These are phyloP conservation scores for Omphalea diandra DNA, from an alignment of 441 rosid species.

Conservation along the genomic window DNA sequence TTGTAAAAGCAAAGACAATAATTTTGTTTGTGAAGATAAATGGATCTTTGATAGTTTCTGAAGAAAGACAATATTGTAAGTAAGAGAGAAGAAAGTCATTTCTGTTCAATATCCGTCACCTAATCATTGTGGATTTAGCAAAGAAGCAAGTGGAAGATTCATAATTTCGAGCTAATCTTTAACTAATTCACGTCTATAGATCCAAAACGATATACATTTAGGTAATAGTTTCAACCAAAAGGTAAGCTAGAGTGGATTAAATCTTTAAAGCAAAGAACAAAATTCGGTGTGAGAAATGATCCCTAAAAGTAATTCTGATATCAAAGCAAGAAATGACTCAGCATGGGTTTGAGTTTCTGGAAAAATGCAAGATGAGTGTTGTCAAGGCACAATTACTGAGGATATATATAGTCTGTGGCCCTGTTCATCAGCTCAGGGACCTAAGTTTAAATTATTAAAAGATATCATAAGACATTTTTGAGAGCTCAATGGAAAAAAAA, in stretches of 20 bases:
- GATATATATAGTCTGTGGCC: neutral
- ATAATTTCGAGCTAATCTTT: neutral
- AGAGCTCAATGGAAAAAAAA: neutral
- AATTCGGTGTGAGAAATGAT: neutral
- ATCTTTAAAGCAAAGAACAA: neutral
- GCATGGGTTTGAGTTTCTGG: neutral
- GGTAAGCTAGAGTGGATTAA: neutral
- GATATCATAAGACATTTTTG: neutral
- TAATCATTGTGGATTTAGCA: neutral
- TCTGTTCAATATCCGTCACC: neutral
- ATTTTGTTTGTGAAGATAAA: constrained; percentile 29
- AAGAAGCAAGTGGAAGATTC: neutral
- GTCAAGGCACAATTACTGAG: neutral
- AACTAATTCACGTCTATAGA: no score
- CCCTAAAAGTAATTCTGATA: neutral
- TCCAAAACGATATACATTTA: neutral
- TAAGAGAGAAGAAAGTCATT: constrained; percentile 10
- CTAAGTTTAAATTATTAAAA: neutral
- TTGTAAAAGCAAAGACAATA: constrained; percentile 16
- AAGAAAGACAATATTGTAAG: constrained; percentile 18
- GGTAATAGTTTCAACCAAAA: neutral
- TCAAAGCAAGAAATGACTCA: neutral
- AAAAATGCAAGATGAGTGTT: neutral
- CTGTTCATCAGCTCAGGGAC: neutral
- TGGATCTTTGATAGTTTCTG: neutral